Base-by-base conservation (phyloP, 78 protist species). In the Dictyostelium discoideum region DNA sequence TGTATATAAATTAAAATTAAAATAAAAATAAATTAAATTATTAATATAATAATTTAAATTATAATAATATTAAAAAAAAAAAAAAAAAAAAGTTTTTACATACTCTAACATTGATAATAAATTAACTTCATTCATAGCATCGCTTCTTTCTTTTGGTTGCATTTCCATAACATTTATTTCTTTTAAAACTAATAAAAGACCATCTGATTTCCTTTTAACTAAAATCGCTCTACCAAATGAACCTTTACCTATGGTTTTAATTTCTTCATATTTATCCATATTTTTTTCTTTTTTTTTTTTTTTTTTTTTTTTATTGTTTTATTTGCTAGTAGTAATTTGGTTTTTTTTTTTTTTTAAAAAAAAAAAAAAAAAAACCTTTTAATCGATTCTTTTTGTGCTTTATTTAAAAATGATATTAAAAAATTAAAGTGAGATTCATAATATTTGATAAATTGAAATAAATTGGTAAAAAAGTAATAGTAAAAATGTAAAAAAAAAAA, bases 161-260 rank as follows among this genome's bases (percentile, higher is more conserved):
- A 93, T 74, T 48, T 92, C 93, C 78, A 90, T 40, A 7, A 98
- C 76, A 88, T 97, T 84, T 39, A 98, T 96, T 87, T 98, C 87
- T 94, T 98, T 98, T 44, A 98, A 42, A 20, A 98, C 98, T n/a
- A 86, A 83, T 40, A 80, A 63, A 73, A 37, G 8, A 9, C 90
- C 92, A 54, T 93, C 89, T 20, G 3, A 3, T 40, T 20, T 65
- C 18, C 92, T 60, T 11, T 81, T 83, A 24, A 93, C 97, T 5
- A 98, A 93, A 24, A 97, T 20, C 37, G 98, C 98, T 72, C 88
- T 63, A 29, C 99, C 99, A 65, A 96, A 98, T 44, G 97, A 50
- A 7, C 99, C 99, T 81, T 95, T 96, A 57, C 99, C 99, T 22
- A 98, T 84, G 22, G 93, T 80, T 54, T 84, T 87, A 40, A 96